These are phyloP conservation scores for Castanea mollissima DNA, from an alignment of 306 rosid genomes.

Conservation along the genomic window DNA sequence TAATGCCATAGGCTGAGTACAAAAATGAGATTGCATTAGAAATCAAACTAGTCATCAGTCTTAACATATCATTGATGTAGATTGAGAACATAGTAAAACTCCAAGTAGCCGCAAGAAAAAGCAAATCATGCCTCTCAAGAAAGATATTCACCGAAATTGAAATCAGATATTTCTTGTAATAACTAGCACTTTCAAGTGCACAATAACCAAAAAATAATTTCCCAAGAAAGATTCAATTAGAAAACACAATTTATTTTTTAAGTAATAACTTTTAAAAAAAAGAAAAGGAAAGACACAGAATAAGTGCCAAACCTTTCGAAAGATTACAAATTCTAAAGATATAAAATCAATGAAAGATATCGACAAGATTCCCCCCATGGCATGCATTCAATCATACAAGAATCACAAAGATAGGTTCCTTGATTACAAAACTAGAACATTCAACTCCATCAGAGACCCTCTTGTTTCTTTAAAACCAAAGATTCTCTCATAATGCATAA, in stretches of 20 bases:
- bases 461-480: too few relatives aligned
- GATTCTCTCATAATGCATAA: too few relatives aligned
- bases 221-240: background rate
- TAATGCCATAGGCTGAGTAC: constrained; percentile 74
- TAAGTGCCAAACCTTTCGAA: too few relatives aligned
- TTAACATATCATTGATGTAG: background rate
- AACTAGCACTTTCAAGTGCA: background rate
- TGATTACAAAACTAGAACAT: too few relatives aligned
- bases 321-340: too few relatives aligned
- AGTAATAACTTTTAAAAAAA: too few relatives aligned
- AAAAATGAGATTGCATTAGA: constrained; percentile 5
- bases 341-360: too few relatives aligned
- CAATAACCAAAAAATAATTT: background rate
- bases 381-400: too few relatives aligned
- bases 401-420: too few relatives aligned
- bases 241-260: background rate
- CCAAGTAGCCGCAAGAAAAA: background rate
- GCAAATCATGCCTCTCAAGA: background rate
- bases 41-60: background rate
- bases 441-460: too few relatives aligned
- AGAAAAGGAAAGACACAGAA: too few relatives aligned
- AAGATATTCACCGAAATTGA: background rate
- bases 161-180: background rate
- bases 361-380: too few relatives aligned
- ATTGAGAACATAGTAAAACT: background rate